phyloP scores from a whole-genome alignment of 352 stramenopile genomes.

The Thalassiosira livingstoniorum region DNA sequence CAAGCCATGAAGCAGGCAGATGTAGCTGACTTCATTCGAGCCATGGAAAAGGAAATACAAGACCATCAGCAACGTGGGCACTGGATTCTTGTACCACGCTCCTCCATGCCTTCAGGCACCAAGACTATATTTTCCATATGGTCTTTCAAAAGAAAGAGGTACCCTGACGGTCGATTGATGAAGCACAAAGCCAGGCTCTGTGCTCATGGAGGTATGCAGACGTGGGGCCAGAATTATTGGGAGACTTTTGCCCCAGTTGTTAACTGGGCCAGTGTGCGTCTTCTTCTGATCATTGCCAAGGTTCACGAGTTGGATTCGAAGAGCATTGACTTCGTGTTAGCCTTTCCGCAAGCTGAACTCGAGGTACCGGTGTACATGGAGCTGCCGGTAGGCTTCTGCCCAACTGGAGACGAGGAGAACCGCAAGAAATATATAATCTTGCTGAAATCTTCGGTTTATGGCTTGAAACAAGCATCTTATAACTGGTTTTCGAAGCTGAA shows the following conservation, averaged over 20 bases:
- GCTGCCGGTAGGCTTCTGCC: conserved; percentile 12
- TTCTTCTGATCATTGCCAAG: conserved; percentile 19
- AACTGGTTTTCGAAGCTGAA: conserved; percentile 56
- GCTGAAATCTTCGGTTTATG: conserved; percentile 48
- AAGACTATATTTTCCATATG: conserved; percentile 40
- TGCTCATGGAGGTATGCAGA: conserved; percentile 41
- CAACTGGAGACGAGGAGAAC: background rate
- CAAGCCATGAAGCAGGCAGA: conserved; percentile 31
- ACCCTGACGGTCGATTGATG: conserved; percentile 5
- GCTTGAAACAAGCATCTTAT: conserved; percentile 55
- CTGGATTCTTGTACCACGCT: conserved; percentile 20
- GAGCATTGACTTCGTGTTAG: conserved; percentile 53
- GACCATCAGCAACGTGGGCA: conserved; percentile 18
- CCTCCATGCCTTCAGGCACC: background rate
- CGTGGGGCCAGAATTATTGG: conserved; percentile 34
- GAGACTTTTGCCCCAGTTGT: conserved; percentile 50
- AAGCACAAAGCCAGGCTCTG: conserved; percentile 39
- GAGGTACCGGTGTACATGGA: conserved; percentile 35
- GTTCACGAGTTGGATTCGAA: conserved; percentile 32
- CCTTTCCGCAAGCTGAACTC: conserved; percentile 53
- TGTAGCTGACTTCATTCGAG: conserved; percentile 34
- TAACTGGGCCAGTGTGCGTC: conserved; percentile 25
- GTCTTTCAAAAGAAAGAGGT: conserved; percentile 29
- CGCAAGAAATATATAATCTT: conserved; percentile 14
- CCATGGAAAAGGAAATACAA: conserved; percentile 23